phyloP scores from a whole-genome alignment of 2,329 filamentous ascomycete species.

The Acrocalymma vagum region DNA sequence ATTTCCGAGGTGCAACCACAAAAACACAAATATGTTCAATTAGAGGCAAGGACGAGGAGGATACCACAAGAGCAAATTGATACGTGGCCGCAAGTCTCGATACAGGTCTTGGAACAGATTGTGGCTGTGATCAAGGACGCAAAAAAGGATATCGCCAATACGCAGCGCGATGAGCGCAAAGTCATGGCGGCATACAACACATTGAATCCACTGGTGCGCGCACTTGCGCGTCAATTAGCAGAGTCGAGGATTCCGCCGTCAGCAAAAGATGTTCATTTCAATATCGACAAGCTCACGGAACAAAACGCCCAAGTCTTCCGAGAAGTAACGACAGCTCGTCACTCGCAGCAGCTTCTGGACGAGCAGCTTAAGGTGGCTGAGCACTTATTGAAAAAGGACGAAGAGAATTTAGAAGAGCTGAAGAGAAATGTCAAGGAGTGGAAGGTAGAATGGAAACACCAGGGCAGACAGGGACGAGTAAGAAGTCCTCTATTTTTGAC shows the following conservation, averaged over 20 bases:
- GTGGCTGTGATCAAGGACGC: conserved; percentile 65
- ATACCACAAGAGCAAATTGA: conserved; percentile 48
- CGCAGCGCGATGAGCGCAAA: conserved; percentile 56
- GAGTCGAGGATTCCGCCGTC: conserved; percentile 73
- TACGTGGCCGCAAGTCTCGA: conserved; percentile 64
- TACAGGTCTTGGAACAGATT: conserved; percentile 64
- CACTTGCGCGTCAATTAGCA: conserved; percentile 65
- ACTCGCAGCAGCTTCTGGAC: conserved; percentile 68
- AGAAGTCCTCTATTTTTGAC: conserved; percentile 13
- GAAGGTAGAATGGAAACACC: conserved; percentile 40
- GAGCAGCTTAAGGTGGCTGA: conserved; percentile 67
- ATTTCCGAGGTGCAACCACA: conserved; percentile 23
- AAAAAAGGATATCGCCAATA: conserved; percentile 69
- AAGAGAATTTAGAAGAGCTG: conserved; percentile 36
- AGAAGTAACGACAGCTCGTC: conserved; percentile 67
- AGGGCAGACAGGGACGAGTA: conserved; percentile 40
- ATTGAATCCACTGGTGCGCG: conserved; percentile 63
- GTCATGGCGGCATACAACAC: conserved; percentile 64
- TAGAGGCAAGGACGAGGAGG: conserved; percentile 44
- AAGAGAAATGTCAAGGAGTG: conserved; percentile 38
- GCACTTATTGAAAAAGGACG: conserved; percentile 35
- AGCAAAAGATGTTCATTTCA: conserved; percentile 61
- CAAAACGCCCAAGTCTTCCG: conserved; percentile 57
- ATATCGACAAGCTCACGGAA: conserved; percentile 71
- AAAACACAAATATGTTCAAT: conserved; percentile 37